Evolutionary conservation across 257 asterid species (phyloP).

Genomic region (Nemophila menziesii): DNA sequence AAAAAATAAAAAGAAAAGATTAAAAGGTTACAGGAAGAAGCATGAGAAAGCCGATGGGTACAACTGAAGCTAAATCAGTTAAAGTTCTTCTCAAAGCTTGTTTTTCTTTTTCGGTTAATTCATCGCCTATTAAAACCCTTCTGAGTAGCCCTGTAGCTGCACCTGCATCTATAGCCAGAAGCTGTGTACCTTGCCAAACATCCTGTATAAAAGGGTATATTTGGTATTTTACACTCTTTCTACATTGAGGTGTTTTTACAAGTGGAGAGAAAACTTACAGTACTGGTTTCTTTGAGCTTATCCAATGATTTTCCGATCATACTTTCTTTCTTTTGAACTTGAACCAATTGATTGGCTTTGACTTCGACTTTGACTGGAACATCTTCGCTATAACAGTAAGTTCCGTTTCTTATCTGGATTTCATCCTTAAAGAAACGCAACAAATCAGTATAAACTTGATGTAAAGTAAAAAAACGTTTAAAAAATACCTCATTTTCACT

Average conservation of each 20-base stretch:
- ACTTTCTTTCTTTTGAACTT: conserved; percentile 51
- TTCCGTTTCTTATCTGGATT: conserved; percentile 33
- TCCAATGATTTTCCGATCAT: conserved; percentile 72
- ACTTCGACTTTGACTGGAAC: too few relatives aligned
- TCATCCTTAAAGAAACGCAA: conserved; percentile 42
- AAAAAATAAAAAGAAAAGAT: conserved; percentile 4
- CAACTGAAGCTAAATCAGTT: conserved; percentile 90
- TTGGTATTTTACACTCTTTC: too few relatives aligned
- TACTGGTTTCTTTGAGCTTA: conserved; percentile 83
- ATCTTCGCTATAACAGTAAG: conserved; percentile 24
- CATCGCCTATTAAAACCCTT: conserved; percentile 74
- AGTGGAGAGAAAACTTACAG: conserved; percentile 30
- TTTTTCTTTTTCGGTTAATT: conserved; percentile 79
- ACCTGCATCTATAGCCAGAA: conserved; percentile 85
- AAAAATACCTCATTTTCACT: conserved; percentile 49
- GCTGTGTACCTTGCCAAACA: conserved; percentile 97
- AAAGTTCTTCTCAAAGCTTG: conserved; percentile 85
- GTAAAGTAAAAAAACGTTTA: neutral
- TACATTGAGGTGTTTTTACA: too few relatives aligned
- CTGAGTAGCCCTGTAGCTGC: conserved; percentile 74
- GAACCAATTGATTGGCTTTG: conserved; percentile 31
- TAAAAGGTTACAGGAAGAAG: conserved; percentile 77
- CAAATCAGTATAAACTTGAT: neutral
- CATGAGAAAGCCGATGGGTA: conserved; percentile 95
- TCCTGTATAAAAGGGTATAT: conserved; percentile 69